Evolutionary conservation across 192 early-diverging fungal species (phyloP).

Genomic region (Backusella australiensis): DNA sequence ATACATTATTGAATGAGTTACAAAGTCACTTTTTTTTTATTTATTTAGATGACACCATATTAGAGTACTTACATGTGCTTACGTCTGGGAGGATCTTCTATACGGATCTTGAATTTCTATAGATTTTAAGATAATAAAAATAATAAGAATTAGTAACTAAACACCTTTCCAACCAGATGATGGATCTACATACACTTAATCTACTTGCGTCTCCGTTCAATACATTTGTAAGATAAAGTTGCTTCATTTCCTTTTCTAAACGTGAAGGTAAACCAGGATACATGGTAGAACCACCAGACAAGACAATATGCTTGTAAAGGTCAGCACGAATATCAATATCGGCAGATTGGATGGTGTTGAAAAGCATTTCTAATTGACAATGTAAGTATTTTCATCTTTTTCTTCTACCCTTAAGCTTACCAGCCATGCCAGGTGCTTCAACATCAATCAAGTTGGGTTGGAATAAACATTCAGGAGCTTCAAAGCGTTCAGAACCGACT

Average conservation of each 20-base stretch:
- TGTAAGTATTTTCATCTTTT: background rate
- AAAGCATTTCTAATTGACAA: constrained; percentile 75
- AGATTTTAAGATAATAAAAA: background rate
- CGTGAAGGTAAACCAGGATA: constrained; percentile 96
- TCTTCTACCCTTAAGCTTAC: constrained; percentile 37
- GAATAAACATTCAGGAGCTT: constrained; percentile 98
- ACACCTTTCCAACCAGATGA: background rate
- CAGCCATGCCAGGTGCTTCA: constrained; percentile 89
- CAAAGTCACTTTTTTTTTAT: background rate
- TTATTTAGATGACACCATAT: background rate
- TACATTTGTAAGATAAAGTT: constrained; percentile 89
- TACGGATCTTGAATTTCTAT: constrained; percentile 96
- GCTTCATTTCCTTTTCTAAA: constrained; percentile 98
- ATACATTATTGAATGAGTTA: background rate
- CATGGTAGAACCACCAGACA: constrained; percentile 99
- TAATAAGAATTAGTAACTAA: background rate
- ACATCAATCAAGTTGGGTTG: constrained; percentile 96
- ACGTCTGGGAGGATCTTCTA: constrained; percentile 96
- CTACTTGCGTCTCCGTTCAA: constrained; percentile 79
- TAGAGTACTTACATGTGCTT: constrained; percentile 75
- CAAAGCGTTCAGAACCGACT: constrained; percentile 96
- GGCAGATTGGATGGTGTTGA: constrained; percentile 88
- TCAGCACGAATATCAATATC: constrained; percentile 92
- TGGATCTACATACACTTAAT: constrained; percentile 64
- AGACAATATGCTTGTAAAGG: constrained; percentile 95